Conservation (phyloP, 345 rosid species). For the Noccaea caerulescens region DNA sequence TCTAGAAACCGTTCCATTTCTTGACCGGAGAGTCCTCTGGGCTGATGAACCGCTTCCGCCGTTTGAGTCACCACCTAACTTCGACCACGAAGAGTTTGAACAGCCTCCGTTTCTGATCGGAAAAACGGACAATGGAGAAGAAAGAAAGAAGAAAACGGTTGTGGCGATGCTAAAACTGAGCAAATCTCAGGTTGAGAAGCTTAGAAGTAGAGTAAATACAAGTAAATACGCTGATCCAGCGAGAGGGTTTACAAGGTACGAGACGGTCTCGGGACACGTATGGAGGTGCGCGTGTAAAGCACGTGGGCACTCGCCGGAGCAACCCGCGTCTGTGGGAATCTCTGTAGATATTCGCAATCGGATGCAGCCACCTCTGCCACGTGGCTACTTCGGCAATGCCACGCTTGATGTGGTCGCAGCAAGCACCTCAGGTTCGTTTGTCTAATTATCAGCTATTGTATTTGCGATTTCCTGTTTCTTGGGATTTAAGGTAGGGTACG, state of each 20-base stretch:
- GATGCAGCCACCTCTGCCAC: slow-evolving; percentile 49
- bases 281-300: slow-evolving; percentile 47
- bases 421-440: slow-evolving; percentile 45
- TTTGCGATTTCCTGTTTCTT: not conserved
- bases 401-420: slow-evolving; percentile 50
- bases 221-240: slow-evolving; percentile 12
- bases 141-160: slow-evolving; percentile 52
- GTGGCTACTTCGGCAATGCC: slow-evolving; percentile 51
- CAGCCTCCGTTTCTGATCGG: slow-evolving; percentile 58
- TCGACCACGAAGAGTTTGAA: slow-evolving; percentile 50
- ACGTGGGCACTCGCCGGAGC: slow-evolving; percentile 45
- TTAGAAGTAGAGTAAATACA: slow-evolving; percentile 48
- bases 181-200: slow-evolving; percentile 52
- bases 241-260: slow-evolving; percentile 50
- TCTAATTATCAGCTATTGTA: not conserved
- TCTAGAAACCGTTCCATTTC: slow-evolving; percentile 38
- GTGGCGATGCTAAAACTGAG: slow-evolving; percentile 53
- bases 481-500: not conserved
- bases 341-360: slow-evolving; percentile 54
- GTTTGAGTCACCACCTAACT: not conserved
- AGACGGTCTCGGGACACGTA: slow-evolving; percentile 44
- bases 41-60: slow-evolving; percentile 50
- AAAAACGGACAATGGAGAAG: slow-evolving; percentile 41
- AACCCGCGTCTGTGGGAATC: slow-evolving; percentile 55
- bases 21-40: slow-evolving; percentile 50